Conservation (phyloP, 192 early-diverging fungal genomes). For the Entomortierella beljakovae region DNA sequence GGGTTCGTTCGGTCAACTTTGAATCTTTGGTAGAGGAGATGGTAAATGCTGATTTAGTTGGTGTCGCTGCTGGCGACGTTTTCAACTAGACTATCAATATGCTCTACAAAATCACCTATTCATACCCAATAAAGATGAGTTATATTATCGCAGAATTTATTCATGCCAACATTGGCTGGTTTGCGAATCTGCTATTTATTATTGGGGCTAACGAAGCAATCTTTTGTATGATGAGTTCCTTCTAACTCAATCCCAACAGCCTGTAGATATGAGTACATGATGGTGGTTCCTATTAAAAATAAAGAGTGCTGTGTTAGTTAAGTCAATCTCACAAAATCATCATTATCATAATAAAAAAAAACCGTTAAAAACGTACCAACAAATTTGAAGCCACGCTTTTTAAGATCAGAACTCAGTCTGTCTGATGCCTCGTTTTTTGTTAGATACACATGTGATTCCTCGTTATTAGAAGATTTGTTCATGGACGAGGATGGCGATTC, state of each 20-base stretch:
- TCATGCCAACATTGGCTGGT: too few relatives aligned
- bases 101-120: neutral
- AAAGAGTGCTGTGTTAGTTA: neutral
- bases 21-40: conserved; percentile 76
- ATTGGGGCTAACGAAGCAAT: conserved; percentile 15
- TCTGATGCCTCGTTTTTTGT: conserved; percentile 31
- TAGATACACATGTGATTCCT: neutral
- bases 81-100: conserved; percentile 43
- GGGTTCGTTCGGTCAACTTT: conserved; percentile 77
- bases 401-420: conserved; percentile 41
- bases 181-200: neutral
- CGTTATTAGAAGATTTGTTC: neutral
- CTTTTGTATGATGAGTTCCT: conserved; percentile 9
- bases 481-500: neutral
- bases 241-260: conserved; percentile 40
- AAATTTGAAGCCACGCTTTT: conserved; percentile 54
- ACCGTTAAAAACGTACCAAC: conserved; percentile 24
- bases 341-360: neutral
- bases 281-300: conserved; percentile 26
- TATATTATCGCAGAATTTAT: too few relatives aligned
- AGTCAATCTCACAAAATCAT: neutral
- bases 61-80: conserved; percentile 43
- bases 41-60: conserved; percentile 70
- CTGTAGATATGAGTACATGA: conserved; percentile 40
- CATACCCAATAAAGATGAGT: neutral